Evolutionary conservation across 768 basidiomycete genomes (phyloP).

Genomic region (Rhodotorula kratochvilovae): DNA sequence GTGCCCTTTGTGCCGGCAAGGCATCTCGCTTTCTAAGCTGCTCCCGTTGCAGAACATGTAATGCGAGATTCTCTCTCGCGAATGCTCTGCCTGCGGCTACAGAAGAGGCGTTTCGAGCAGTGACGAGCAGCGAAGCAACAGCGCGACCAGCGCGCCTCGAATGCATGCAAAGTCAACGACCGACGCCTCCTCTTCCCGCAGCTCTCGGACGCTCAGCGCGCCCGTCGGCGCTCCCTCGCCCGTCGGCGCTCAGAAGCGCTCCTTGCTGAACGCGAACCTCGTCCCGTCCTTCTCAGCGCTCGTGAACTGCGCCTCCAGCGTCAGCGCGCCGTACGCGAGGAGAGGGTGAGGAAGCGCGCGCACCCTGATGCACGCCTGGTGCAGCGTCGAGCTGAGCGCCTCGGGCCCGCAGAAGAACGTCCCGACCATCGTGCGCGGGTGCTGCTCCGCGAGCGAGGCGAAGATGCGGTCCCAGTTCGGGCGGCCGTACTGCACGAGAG

Average conservation of each 20-base stretch:
- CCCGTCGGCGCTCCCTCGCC: neutral
- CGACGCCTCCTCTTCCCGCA: no score
- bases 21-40: conserved; percentile 32
- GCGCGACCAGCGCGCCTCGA: no score
- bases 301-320: conserved; percentile 55
- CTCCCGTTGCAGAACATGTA: conserved; percentile 38
- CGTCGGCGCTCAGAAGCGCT: conserved; percentile 23
- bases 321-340: no score
- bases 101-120: no score
- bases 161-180: no score
- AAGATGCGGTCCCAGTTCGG: conserved; percentile 47
- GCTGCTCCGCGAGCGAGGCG: conserved; percentile 67
- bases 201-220: no score
- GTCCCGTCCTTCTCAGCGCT: conserved; percentile 61
- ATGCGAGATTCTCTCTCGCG: neutral
- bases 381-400: conserved; percentile 51
- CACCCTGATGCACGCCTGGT: conserved; percentile 69
- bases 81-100: no score
- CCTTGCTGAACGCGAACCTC: conserved; percentile 82
- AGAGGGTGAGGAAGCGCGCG: neutral
- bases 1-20: conserved; percentile 39
- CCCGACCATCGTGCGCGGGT: conserved; percentile 67
- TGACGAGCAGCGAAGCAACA: no score
- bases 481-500: conserved; percentile 22
- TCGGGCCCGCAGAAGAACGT: conserved; percentile 70